Evolutionary conservation across 106 monocot genomes (phyloP), one percentile per base, ranked within the genome.

Genomic region (Alisma plantagoaquatica): DNA sequence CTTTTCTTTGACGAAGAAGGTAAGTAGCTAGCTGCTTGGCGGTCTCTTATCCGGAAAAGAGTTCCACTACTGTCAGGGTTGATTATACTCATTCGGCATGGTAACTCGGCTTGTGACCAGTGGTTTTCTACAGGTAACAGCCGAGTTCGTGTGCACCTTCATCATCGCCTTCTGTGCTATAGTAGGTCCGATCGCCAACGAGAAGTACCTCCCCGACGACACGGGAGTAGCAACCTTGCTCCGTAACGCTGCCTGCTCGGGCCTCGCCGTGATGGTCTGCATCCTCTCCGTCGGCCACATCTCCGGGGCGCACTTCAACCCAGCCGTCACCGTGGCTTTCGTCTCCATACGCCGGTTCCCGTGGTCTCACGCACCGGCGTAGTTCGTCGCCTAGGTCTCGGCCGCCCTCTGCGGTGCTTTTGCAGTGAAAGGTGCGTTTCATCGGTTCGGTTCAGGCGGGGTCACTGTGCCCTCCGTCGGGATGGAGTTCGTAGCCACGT

Each of bases 131-230:
- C 20, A 73, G 73, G 25, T 68, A 17, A 51, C 18, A 7, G 59
- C 73, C 1, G 73, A 74, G 47, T 74, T 74, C 52, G 35, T 74
- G 24, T 66, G 73, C 47, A 68, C 67, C 1, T 68, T 74, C 59
- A 74, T 74, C 22, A 45, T 74, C 20, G 26, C 68, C 6, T 74
- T 74, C 45, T 23, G 35, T 10, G 68, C 48, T n/a, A 27, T 41
- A 17, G 60, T 62, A 9, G 58, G 49, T 21, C 33, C 67, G 2
- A 56, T 74, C 7, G 47, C 50, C 19, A 47, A 74, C 43, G 21
- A 48, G 14, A 54, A 68, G 48, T 62, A n/a, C n/a, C n/a, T n/a
- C n/a, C n/a, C n/a, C n/a, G n/a, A 55, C 38, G 33, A 33, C 53
- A 11, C 41, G 10, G 38, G 61, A 20, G 46, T 33, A 5, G 68